Conservation (phyloP, 371 early-diverging fungal species). For the Zychaea mexicana region DNA sequence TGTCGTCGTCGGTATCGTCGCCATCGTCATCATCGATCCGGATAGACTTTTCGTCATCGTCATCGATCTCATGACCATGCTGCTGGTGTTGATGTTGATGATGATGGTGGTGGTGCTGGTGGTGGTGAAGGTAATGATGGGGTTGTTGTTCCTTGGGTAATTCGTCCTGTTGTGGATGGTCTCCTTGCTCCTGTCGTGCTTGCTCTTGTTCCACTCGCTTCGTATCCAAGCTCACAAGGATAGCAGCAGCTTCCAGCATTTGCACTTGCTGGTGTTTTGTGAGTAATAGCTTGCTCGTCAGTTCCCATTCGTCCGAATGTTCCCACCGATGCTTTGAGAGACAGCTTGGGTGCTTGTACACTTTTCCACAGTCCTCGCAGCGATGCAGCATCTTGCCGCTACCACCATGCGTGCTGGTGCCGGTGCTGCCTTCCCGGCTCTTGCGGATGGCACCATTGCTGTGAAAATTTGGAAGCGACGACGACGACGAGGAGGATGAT, state of each 20-base stretch:
- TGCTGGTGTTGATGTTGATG: neutral
- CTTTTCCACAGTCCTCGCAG: constrained; percentile 59
- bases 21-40: constrained; percentile 20
- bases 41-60: constrained; percentile 17
- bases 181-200: neutral
- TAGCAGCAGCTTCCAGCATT: constrained; percentile 63
- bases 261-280: constrained; percentile 79
- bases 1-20: constrained; percentile 8
- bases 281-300: constrained; percentile 61
- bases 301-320: constrained; percentile 71
- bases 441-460: constrained; percentile 6
- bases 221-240: constrained; percentile 50
- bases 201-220: constrained; percentile 18
- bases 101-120: constrained; percentile 6
- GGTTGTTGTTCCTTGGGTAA: neutral
- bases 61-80: constrained; percentile 6
- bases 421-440: neutral
- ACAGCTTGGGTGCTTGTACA: constrained; percentile 60
- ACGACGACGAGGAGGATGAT: neutral
- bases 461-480: neutral
- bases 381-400: constrained; percentile 9
- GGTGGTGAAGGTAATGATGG: no score
- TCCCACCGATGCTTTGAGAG: constrained; percentile 76
- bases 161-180: no score
- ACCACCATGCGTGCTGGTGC: no score